Evolutionary conservation across 2,329 filamentous ascomycete species (phyloP), one percentile per base, ranked within the genome.

Genomic region (Phaeosphaeriaceae sp.): DNA sequence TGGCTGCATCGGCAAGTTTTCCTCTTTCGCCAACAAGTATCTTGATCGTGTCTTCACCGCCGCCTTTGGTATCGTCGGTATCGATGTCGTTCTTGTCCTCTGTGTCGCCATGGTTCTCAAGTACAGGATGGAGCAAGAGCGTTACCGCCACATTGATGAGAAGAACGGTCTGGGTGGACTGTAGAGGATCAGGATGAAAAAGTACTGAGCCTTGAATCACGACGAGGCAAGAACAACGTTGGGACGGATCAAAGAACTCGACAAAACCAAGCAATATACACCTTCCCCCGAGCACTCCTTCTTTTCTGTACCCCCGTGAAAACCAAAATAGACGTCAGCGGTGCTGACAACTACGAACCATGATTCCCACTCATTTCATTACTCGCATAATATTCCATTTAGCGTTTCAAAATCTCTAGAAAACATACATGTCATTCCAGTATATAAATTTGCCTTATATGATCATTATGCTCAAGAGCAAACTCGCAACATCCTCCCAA

Each of bases 131-230:
- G 90, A 94, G 77, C 84, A 85, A 65, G 86, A 89, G 73, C 81
- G 90, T 51, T 94, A 91, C 76, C 83, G 85, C 50, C 82, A 89
- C 67, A 92, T 94, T 64, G 89, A 93, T 67, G 85, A 91, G 80
- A 94, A 94, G 83, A 83, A 71, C 41, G 71, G 66, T 12, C 6
- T 59, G 9, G 63, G 60, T 32, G 65, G 65, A 4, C 47, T 71
- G 18, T 71, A 71, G 40, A 46, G 6, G 37, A n/a, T 3, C 8
- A 29, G 17, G 13, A 39, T 11, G n/a, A n/a, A 26, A 26, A 26
- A 26, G 23, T 26, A 26, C 23, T 26, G 6, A 26, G 2, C 23
- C 11, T 26, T 26, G 23, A 26, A 26, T 26, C 23, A 26, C n/a
- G n/a, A 26, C 7, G 23, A 11, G 6, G 23, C 7, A 7, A 4